phyloP scores from a whole-genome alignment of 108 stramenopile species.

The Nitzschia putrida region DNA sequence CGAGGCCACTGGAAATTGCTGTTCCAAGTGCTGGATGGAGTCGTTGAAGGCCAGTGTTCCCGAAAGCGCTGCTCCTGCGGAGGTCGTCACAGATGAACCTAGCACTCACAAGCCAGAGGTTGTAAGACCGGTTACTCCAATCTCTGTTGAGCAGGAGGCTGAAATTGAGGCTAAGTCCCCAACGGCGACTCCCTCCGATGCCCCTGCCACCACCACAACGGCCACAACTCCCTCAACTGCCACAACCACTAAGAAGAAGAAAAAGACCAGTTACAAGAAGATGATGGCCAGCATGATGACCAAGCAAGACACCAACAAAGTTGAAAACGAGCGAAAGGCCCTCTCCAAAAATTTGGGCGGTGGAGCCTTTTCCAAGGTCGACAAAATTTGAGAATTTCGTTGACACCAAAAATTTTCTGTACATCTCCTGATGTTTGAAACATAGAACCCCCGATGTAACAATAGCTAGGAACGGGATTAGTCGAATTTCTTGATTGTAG shows the following conservation, averaged over 20 bases:
- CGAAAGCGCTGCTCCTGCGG: constrained; percentile 5
- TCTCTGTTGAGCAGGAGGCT: not conserved
- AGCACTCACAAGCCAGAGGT: too few relatives aligned
- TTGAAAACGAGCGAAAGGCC: constrained; percentile 54
- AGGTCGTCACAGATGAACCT: too few relatives aligned
- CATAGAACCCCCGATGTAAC: too few relatives aligned
- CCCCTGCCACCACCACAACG: not conserved
- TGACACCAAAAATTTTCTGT: too few relatives aligned
- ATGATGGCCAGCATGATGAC: constrained; percentile 70
- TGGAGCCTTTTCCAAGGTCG: constrained; percentile 72
- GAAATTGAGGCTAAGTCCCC: not conserved
- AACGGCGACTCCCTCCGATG: not conserved
- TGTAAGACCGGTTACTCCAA: too few relatives aligned
- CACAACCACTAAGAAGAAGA: constrained; percentile 66
- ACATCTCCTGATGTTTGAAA: too few relatives aligned
- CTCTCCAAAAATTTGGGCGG: constrained; percentile 61
- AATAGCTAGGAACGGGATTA: too few relatives aligned
- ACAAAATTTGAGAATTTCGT: constrained; percentile 61
- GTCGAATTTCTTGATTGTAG: too few relatives aligned
- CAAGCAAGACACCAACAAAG: constrained; percentile 26
- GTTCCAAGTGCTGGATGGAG: constrained; percentile 75
- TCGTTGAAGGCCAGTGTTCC: constrained; percentile 35
- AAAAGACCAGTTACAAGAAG: constrained; percentile 73
- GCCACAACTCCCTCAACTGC: constrained; percentile 10
- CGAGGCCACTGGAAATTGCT: constrained; percentile 78